phyloP scores from a whole-genome alignment of 495 filamentous ascomycete species.

The Letharia columbiana region DNA sequence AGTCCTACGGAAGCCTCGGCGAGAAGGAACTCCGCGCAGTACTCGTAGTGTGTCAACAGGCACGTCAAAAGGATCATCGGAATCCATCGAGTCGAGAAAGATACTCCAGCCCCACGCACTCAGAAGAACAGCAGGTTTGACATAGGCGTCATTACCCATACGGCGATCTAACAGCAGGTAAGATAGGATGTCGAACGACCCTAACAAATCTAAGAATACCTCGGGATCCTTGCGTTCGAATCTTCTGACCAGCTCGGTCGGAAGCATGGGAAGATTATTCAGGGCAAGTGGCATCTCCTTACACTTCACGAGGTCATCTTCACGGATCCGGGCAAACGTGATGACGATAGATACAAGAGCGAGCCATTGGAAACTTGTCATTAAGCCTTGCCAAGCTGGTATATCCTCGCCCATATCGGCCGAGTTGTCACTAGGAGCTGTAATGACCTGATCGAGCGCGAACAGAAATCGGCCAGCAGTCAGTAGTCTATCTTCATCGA shows the following conservation, averaged over 20 bases:
- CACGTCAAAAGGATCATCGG: constrained; percentile 11
- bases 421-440: neutral
- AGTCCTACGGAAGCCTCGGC: constrained; percentile 12
- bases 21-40: constrained; percentile 12
- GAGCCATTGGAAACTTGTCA: neutral
- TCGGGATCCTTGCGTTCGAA: neutral
- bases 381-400: too few species aligned
- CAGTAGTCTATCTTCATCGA: neutral
- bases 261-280: neutral
- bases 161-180: constrained; percentile 4
- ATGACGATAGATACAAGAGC: constrained; percentile 1
- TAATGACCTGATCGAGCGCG: neutral
- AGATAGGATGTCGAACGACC: constrained; percentile 4
- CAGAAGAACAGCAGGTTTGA: constrained; percentile 6
- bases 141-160: neutral
- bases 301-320: constrained; percentile 15
- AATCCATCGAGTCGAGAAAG: constrained; percentile 15
- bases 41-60: constrained; percentile 7
- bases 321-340: constrained; percentile 6
- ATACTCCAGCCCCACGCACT: constrained; percentile 19
- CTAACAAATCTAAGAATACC: neutral
- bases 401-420: neutral
- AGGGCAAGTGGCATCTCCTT: constrained; percentile 10
- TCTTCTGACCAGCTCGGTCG: neutral
- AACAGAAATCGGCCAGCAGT: constrained; percentile 9